Evolutionary conservation across 495 filamentous ascomycete species (phyloP).

Genomic region (Xylaria scruposa): DNA sequence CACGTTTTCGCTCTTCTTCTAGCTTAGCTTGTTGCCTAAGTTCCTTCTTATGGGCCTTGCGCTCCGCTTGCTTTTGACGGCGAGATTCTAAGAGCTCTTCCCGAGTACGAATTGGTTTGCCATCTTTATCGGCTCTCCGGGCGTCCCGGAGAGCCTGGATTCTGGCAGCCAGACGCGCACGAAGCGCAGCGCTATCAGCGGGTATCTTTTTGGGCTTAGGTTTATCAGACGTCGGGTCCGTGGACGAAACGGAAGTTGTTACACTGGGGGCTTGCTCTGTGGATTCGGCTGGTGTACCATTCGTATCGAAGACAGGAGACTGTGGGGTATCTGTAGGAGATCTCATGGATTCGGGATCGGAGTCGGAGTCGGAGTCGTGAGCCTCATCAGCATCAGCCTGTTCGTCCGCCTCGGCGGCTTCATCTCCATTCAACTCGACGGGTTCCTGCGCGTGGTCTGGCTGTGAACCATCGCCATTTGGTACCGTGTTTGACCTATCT

Average conservation of each 20-base stretch:
- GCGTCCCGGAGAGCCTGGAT: slow-evolving; percentile 81
- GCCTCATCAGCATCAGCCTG: slow-evolving; percentile 51
- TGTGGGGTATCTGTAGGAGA: slow-evolving; percentile 61
- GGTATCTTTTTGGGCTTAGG: slow-evolving; percentile 61
- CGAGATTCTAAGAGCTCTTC: slow-evolving; percentile 90
- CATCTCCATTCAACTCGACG: slow-evolving; percentile 39
- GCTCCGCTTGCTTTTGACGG: slow-evolving; percentile 82
- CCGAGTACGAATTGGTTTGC: slow-evolving; percentile 77
- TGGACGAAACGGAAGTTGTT: slow-evolving; percentile 75
- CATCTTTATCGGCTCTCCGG: slow-evolving; percentile 84
- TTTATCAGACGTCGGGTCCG: slow-evolving; percentile 61
- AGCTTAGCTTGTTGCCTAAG: slow-evolving; percentile 73
- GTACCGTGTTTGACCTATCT: slow-evolving; percentile 26
- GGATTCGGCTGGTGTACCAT: slow-evolving; percentile 49
- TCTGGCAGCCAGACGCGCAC: slow-evolving; percentile 75
- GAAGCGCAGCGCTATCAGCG: slow-evolving; percentile 70
- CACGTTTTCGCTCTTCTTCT: slow-evolving; percentile 72
- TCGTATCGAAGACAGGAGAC: slow-evolving; percentile 70
- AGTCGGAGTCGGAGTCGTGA: not conserved
- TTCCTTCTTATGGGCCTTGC: slow-evolving; percentile 86
- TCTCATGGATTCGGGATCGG: slow-evolving; percentile 50
- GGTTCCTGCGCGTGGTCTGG: slow-evolving; percentile 45
- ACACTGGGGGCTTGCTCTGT: slow-evolving; percentile 60
- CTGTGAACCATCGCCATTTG: slow-evolving; percentile 34
- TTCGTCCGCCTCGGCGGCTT: slow-evolving; percentile 46